These are phyloP conservation scores for Rhodotorula paludigena DNA, from an alignment of 768 basidiomycete genomes.

Conservation along the genomic window DNA sequence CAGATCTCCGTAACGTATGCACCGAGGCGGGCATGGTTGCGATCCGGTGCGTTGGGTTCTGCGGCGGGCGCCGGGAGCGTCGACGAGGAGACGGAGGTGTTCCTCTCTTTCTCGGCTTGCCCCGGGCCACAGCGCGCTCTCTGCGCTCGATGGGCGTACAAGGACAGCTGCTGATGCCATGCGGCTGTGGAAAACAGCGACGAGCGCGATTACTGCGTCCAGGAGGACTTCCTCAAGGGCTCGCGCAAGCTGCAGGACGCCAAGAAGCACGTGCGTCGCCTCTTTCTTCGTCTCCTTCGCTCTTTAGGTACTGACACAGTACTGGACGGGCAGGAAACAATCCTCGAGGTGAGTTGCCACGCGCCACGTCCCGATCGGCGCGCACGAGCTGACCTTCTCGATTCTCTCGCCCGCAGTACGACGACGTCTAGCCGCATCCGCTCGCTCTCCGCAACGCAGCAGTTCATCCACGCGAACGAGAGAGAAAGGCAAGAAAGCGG, in stretches of 20 bases:
- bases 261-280: not conserved
- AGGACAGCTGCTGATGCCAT: no score
- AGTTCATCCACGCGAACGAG: no score
- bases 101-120: not conserved
- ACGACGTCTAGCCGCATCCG: not conserved
- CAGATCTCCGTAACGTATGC: constrained; percentile 82
- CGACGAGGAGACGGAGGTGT: no score
- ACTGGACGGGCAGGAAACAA: constrained; percentile 8
- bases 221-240: constrained; percentile 94
- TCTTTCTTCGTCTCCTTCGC: not conserved
- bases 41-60: constrained; percentile 78
- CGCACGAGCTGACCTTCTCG: no score
- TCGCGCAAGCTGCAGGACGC: constrained; percentile 60
- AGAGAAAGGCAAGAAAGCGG: not conserved
- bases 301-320: no score
- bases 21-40: constrained; percentile 79
- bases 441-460: no score
- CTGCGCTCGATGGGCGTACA: not conserved
- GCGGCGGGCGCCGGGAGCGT: no score
- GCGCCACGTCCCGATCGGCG: no score
- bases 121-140: not conserved
- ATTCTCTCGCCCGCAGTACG: not conserved
- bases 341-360: constrained; percentile 20
- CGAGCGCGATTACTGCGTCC: constrained; percentile 79
- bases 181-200: constrained; percentile 53